Conservation (phyloP, 1,284 basidiomycete species). For the Ceratobasidium sp. region DNA sequence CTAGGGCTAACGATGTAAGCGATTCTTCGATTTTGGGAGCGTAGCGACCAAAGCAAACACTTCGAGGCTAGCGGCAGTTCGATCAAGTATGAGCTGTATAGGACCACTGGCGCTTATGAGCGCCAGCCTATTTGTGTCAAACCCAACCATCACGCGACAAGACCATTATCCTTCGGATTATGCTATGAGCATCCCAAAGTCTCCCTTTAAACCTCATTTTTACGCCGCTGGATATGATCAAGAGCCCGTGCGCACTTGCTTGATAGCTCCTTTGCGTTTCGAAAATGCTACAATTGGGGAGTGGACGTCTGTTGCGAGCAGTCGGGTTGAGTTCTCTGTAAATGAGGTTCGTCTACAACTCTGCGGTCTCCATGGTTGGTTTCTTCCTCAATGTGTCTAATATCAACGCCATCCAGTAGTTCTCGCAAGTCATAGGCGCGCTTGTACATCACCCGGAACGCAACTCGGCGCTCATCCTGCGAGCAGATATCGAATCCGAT, state of each 20-base stretch:
- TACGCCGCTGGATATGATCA: neutral
- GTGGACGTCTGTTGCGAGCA: slow-evolving; percentile 9
- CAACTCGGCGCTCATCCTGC: slow-evolving; percentile 81
- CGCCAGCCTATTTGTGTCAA: too few relatives aligned
- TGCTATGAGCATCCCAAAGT: neutral
- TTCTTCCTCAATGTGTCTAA: neutral
- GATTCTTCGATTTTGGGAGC: too few relatives aligned
- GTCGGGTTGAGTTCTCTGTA: neutral
- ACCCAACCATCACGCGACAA: too few relatives aligned
- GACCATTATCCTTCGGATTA: too few relatives aligned
- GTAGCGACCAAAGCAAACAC: too few relatives aligned
- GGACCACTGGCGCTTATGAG: too few relatives aligned
- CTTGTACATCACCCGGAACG: slow-evolving; percentile 81
- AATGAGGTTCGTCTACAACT: neutral
- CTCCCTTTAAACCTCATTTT: neutral
- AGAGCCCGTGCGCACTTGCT: neutral
- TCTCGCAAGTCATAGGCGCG: slow-evolving; percentile 67
- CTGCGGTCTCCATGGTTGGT: neutral
- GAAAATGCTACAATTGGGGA: neutral
- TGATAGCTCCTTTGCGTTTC: neutral
- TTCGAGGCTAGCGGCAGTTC: too few relatives aligned
- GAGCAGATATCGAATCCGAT: slow-evolving; percentile 70
- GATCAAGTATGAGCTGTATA: too few relatives aligned
- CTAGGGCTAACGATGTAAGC: too few relatives aligned
- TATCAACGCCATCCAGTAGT: slow-evolving; percentile 55